phyloP scores from a whole-genome alignment of 176 grass and related monocot genomes.

The Ampelocalamus luodianensis region DNA sequence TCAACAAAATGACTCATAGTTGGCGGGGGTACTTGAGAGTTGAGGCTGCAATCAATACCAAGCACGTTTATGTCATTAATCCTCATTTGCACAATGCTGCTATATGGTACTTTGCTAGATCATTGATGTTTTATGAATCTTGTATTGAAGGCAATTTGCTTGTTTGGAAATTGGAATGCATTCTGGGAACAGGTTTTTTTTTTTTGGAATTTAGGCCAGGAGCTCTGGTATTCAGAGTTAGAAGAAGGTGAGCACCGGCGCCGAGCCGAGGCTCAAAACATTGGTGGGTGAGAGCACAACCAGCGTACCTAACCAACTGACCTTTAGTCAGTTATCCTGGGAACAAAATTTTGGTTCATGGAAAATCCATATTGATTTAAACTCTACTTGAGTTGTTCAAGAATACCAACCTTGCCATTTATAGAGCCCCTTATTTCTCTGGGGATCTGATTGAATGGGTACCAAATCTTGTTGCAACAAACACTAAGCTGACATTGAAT shows the following conservation, averaged over 20 bases:
- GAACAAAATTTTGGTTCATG: neutral
- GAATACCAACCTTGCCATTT: slow-evolving; percentile 1
- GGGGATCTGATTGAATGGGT: neutral
- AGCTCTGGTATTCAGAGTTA: too few species aligned
- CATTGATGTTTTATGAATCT: neutral
- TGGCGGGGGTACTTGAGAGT: neutral
- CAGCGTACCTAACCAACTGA: too few species aligned
- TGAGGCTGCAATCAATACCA: neutral
- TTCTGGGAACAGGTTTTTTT: neutral
- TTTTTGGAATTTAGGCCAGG: too few species aligned
- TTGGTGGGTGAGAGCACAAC: too few species aligned
- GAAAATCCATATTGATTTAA: neutral
- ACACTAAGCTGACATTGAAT: neutral
- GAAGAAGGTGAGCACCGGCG: too few species aligned
- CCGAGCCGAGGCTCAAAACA: too few species aligned
- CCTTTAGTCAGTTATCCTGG: too few species aligned
- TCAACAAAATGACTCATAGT: neutral
- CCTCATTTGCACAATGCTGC: neutral
- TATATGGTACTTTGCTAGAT: neutral
- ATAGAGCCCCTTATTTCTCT: neutral
- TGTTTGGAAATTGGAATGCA: neutral
- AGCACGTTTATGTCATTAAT: neutral
- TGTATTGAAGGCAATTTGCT: neutral
- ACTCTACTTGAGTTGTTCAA: neutral
- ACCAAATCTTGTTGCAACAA: slow-evolving; percentile 10